A percentile compares a stretch with the other conserved stretches of the same genome.
These are phyloP conservation scores for Mycena latifolia DNA, from an alignment of 768 basidiomycete species.

Conservation along the genomic window DNA sequence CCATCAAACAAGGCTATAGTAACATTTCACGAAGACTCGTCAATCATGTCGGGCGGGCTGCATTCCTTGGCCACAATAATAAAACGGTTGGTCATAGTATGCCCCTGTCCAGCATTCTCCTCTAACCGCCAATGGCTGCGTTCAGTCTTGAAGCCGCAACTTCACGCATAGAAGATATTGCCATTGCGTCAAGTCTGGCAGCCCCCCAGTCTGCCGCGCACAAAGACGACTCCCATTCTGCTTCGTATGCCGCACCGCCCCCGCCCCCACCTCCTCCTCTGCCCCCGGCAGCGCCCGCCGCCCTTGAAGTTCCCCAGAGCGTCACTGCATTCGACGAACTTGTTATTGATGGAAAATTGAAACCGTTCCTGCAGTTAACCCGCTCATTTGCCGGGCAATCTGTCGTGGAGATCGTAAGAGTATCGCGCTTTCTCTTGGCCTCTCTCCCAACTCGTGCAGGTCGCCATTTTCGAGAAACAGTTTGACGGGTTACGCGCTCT, in stretches of 20 bases:
- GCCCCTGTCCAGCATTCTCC: slow-evolving; percentile 22
- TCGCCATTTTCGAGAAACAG: slow-evolving; percentile 73
- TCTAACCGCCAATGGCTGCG: slow-evolving; percentile 43
- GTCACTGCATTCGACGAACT: slow-evolving; percentile 81
- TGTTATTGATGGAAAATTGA: slow-evolving; percentile 80
- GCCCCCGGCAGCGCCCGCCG: slow-evolving; percentile 48
- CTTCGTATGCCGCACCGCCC: slow-evolving; percentile 46
- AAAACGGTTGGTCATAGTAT: slow-evolving; percentile 68
- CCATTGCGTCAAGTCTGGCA: slow-evolving; percentile 55
- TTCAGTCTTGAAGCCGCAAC: slow-evolving; percentile 92
- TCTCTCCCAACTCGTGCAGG: slow-evolving; percentile 56
- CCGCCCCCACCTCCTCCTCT: slow-evolving; percentile 52
- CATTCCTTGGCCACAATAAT: slow-evolving; percentile 86
- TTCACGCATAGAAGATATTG: slow-evolving; percentile 93
- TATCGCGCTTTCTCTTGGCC: slow-evolving; percentile 3
- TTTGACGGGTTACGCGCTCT: slow-evolving; percentile 78
- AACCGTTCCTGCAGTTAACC: slow-evolving; percentile 81
- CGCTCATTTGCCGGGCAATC: slow-evolving; percentile 74
- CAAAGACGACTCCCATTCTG: slow-evolving; percentile 31
- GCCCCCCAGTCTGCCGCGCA: slow-evolving; percentile 27
- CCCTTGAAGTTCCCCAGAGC: slow-evolving; percentile 62
- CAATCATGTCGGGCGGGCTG: slow-evolving; percentile 62
- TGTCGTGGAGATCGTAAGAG: slow-evolving; percentile 83
- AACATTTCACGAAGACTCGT: background rate
- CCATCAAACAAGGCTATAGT: too few relatives aligned